Conservation (phyloP, 345 rosid genomes). For the Linum usitatissimum region DNA sequence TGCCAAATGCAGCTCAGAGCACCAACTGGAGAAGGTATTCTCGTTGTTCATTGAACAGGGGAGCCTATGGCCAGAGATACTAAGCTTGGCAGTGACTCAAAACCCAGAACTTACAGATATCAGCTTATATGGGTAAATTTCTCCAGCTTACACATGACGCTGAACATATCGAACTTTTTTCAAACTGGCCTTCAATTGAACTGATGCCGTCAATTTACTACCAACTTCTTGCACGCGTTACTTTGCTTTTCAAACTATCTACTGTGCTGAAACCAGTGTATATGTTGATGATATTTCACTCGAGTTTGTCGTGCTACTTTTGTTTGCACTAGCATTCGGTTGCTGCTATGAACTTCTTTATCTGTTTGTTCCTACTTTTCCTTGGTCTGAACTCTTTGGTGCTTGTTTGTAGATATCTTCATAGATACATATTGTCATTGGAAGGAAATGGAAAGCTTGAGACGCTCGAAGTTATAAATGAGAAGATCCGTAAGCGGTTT, state of each 20-base stretch:
- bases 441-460: conserved; percentile 71
- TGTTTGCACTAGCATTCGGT: not conserved
- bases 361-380: not conserved
- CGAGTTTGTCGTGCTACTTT: not conserved
- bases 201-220: no score
- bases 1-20: conserved; percentile 34
- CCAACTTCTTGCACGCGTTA: no score
- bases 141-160: not conserved
- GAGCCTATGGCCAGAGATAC: conserved; percentile 75
- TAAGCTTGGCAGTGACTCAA: conserved; percentile 57
- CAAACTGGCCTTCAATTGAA: no score
- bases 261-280: not conserved
- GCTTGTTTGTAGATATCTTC: conserved; percentile 46
- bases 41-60: conserved; percentile 89
- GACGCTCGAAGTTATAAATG: conserved; percentile 73
- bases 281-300: not conserved
- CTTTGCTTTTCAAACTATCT: no score
- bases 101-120: conserved; percentile 61
- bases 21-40: conserved; percentile 72
- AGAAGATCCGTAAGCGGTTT: conserved; percentile 78
- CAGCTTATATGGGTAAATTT: conserved; percentile 64
- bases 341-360: no score
- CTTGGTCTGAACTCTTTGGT: not conserved
- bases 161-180: no score
- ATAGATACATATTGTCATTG: conserved; percentile 45